Percentiles rank a stretch among this genome's conserved stretches.
Evolutionary conservation across 805 yeast species (phyloP).

Genomic region (Barnettozyma populi): DNA sequence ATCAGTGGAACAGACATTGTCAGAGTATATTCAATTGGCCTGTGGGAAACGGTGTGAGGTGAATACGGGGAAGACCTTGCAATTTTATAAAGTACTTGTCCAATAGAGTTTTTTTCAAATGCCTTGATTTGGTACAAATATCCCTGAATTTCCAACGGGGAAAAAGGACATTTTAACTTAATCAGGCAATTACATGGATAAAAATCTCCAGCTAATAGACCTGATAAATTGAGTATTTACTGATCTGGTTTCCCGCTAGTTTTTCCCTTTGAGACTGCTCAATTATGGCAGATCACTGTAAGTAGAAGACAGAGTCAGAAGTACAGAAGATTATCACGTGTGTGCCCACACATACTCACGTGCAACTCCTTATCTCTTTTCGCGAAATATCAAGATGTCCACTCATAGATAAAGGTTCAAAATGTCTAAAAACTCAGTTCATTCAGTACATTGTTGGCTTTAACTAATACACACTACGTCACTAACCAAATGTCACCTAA

Average conservation of each 20-base stretch:
- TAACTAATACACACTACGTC: neutral
- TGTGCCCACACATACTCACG: neutral
- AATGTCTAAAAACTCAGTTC: too few relatives aligned
- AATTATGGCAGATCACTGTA: too few relatives aligned
- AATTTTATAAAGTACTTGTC: neutral
- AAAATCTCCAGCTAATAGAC: neutral
- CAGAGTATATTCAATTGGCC: neutral
- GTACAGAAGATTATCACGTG: neutral
- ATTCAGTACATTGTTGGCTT: too few relatives aligned
- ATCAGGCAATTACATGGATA: neutral
- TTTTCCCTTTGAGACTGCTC: too few relatives aligned
- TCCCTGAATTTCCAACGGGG: neutral
- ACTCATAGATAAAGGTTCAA: neutral
- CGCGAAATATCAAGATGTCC: neutral
- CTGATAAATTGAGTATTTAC: too few relatives aligned
- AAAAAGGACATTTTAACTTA: neutral
- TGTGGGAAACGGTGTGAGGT: neutral
- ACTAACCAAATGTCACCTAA: conserved; percentile 6
- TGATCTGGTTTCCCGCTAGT: too few relatives aligned
- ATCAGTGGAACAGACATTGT: conserved; percentile 4
- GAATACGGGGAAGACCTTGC: neutral
- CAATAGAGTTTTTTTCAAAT: neutral
- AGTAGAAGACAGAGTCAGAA: too few relatives aligned
- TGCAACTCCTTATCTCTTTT: neutral
- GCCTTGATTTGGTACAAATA: neutral